Evolutionary conservation across 176 grass and related monocot genomes (phyloP), one percentile per base, ranked within the genome.

Genomic region (Triticum turgidum): DNA sequence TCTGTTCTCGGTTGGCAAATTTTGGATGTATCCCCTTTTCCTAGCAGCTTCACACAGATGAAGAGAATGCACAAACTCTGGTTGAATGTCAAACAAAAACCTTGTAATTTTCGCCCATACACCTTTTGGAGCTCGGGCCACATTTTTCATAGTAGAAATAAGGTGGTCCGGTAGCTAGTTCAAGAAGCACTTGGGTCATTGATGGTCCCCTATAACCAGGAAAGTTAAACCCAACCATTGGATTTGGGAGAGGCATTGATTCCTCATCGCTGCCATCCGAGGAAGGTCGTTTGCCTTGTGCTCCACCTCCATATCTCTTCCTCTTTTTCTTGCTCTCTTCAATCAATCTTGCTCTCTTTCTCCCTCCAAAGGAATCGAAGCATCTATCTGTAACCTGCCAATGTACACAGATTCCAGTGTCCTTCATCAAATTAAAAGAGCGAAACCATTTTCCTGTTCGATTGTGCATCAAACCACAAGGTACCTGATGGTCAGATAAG

Each of bases 61-160:
- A 37, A 92, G 94, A 0, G 93, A 98, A 34, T 98, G 92, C 7
- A 98, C 87, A 69, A 92, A 96, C 73, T 98, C 96, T 0, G 96
- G 93, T 5, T 65, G 11, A 13, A 98, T 83, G 10, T 90, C 96
- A 87, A 91, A 94, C 13, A 98, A 72, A 14, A 89, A 91, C 1
- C 88, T 86, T 5, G 91, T 91, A 20, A 98, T 91, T 0, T 35
- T 90, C 20, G 80, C 14, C 96, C 96, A 98, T 6, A 89, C 63
- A 11, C 91, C 91, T 74, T 92, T 95, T 64, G 93, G 96, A 56
- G 96, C 84, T 25, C 89, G 61, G 5, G 96, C 90, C 13, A 96
- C 93, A 63, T 96, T 98, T 25, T 70, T 96, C 93, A 63, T 90
- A 96, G 15, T 91, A 98, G 73, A 98, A 98, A 37, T 78, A 98